Evolutionary conservation across 768 basidiomycete species (phyloP), one percentile per base, ranked within the genome.

Genomic region (Nidularia pulvinata): DNA sequence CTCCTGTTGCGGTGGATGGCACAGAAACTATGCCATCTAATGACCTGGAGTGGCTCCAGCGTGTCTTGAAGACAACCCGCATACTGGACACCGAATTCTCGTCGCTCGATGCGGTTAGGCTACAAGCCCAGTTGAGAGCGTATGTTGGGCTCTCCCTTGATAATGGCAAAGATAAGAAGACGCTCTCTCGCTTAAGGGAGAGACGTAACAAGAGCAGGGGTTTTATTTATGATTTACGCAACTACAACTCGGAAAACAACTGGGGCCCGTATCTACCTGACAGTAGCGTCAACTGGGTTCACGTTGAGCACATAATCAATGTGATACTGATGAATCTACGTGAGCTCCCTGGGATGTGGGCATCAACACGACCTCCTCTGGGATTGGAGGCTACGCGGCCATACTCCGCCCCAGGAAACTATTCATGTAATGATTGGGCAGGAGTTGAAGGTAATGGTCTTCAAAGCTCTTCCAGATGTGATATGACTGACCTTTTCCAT

Each of bases 211-310:
- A 62, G 33, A 83, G 84, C 57, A 73, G 89, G 37, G 77, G 75
- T 53, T 81, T 71, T 58, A 83, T 86, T 4, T 91, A 91, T 67
- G 78, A 88, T 63, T 74, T 89, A 45, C 75, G 78, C 9, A 82
- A 85, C 58, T 90, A 89, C 61, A 63, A 60, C 34, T 57, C 57
- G 25, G 68, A 69, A 22, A 84, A 75, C 53, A 64, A 70, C 16
- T 89, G 82, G 79, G 89, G 88, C 1, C 88, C 89, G 5, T 86
- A 81, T 57, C 55, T 68, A 25, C 50, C 62, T 30, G 64, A 71
- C 14, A 71, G 74, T 33, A 46, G 61, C 11, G 78, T 83, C 51
- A 78, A 88, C 59, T 91, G 88, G 88, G 67, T 75, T 42, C 86
- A 89, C 57, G 61, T 87, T 42, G 80, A 87, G 59, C 74, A 80